phyloP scores from a whole-genome alignment of 352 stramenopile genomes.

The Phytophthora sojae region DNA sequence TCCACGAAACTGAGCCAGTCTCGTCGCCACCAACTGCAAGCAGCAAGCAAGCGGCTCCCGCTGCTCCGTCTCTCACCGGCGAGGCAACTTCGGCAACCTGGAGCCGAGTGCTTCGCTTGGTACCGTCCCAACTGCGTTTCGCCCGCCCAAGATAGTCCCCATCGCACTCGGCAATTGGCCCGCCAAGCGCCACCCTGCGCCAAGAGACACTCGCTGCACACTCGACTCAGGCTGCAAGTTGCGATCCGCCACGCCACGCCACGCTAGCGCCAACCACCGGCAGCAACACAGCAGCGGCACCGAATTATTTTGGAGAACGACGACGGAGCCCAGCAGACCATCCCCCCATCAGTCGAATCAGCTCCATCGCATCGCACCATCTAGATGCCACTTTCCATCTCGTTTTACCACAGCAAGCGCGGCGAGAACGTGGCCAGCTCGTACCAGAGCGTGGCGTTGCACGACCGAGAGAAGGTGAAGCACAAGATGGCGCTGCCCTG shows the following conservation, averaged over 20 bases:
- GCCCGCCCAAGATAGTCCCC: constrained; percentile 5
- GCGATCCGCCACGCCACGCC: constrained; percentile 19
- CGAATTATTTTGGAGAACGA: constrained; percentile 17
- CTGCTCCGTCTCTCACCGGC: constrained; percentile 37
- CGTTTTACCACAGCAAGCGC: constrained; percentile 52
- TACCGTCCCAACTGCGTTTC: constrained; percentile 40
- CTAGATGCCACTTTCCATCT: constrained; percentile 56
- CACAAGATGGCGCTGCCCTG: constrained; percentile 46
- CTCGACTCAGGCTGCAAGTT: constrained; percentile 4
- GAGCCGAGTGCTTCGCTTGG: constrained; percentile 25
- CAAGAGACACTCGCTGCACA: constrained; percentile 20
- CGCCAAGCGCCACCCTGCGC: constrained; percentile 27
- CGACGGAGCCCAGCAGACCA: not conserved
- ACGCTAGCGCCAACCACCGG: constrained; percentile 11
- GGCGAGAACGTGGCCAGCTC: constrained; percentile 26
- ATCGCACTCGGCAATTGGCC: constrained; percentile 39
- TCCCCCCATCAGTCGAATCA: constrained; percentile 1
- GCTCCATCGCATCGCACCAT: not conserved
- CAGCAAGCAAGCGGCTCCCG: constrained; percentile 3
- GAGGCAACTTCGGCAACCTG: constrained; percentile 20
- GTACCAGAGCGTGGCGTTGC: constrained; percentile 46
- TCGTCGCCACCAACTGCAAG: constrained; percentile 34
- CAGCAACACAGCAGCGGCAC: not conserved
- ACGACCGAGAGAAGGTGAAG: constrained; percentile 45
- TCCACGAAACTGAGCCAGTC: constrained; percentile 28